Base-by-base conservation (phyloP, 2,329 filamentous ascomycete genomes). In the Tolypocladium pustulatum region DNA sequence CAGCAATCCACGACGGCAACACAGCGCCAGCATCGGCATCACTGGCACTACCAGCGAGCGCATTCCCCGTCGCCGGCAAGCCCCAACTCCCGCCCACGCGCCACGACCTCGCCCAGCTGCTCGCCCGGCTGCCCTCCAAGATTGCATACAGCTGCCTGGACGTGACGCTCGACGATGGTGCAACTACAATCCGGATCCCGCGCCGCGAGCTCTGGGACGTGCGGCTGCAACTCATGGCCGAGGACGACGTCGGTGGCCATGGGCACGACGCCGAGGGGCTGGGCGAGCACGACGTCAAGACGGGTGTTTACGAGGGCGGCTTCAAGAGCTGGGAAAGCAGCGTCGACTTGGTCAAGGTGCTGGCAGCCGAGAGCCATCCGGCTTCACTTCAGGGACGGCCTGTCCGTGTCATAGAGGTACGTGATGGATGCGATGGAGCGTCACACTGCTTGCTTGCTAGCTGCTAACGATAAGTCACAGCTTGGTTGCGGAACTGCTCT, bases 251-350 rank as follows among this genome's bases (percentile, higher is more conserved):
- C 43, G 83, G 81, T 43, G 75, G 70, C 34, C 71, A 72, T 49
- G 60, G 66, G 60, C 67, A 72, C 52, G 67, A 62, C 20, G 65
- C 69, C 17, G 72, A 76, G 62, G 80, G 81, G 1, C 75, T 90
- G 40, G 86, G 84, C 43, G 79, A 81, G 61, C 85, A 89, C 62
- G 90, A 94, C 71, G 86, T 94, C 63, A 88, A 85, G 71, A 89
- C 88, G 58, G 89, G 89, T 56, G 83, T 93, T 60, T 94, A 94
- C 72, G 90, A 94, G 73, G 90, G 90, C 59, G 90, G 90, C 30
- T 91, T 93, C 76, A 94, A 94, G 76, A 92, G 88, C 66, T 94
- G 90, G 90, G 90, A 94, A 75, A 92, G 89, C 73, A 90, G 87
- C 60, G 78, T 91, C 57, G 90, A 94, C 69, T 77, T 94, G 22